Evolutionary conservation across 2,329 filamentous ascomycete genomes (phyloP).

Genomic region (Metarhizium sp.): DNA sequence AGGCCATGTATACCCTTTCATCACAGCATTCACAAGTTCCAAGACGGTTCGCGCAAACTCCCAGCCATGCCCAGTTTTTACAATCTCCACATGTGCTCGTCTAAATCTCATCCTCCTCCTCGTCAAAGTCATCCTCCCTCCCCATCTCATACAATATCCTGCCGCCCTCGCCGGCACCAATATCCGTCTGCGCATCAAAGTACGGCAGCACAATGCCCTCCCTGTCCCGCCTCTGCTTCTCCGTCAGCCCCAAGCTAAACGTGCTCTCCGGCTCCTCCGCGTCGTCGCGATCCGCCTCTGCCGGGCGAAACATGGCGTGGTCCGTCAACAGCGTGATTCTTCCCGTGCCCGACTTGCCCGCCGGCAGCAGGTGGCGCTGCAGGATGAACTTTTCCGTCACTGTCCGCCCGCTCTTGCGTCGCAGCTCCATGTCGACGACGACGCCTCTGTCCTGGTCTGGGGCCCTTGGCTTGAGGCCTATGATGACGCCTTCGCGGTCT

Average conservation of each 20-base stretch:
- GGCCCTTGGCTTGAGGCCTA: slow-evolving; percentile 50
- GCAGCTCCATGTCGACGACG: slow-evolving; percentile 77
- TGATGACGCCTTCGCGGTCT: slow-evolving; percentile 66
- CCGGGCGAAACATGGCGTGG: slow-evolving; percentile 57
- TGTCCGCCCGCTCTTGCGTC: slow-evolving; percentile 70
- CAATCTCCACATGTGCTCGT: no score
- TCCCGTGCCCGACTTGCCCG: slow-evolving; percentile 15
- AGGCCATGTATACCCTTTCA: no score
- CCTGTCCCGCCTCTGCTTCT: slow-evolving; percentile 77
- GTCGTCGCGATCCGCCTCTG: slow-evolving; percentile 22
- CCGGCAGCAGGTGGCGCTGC: neutral
- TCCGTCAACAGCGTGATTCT: slow-evolving; percentile 59
- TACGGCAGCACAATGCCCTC: slow-evolving; percentile 91
- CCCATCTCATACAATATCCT: slow-evolving; percentile 97
- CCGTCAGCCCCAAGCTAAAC: slow-evolving; percentile 79
- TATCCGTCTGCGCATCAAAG: slow-evolving; percentile 85
- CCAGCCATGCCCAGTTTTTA: no score
- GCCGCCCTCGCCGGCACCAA: slow-evolving; percentile 73
- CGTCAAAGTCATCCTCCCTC: slow-evolving; percentile 91
- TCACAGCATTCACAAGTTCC: no score
- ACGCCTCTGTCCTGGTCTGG: slow-evolving; percentile 36
- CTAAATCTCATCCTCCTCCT: slow-evolving; percentile 86
- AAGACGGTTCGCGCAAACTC: no score
- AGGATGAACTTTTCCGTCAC: slow-evolving; percentile 60
- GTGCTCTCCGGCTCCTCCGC: slow-evolving; percentile 57